These are phyloP conservation scores for Pulveroboletus ravenelii DNA, from an alignment of 768 basidiomycete species.

Conservation along the genomic window DNA sequence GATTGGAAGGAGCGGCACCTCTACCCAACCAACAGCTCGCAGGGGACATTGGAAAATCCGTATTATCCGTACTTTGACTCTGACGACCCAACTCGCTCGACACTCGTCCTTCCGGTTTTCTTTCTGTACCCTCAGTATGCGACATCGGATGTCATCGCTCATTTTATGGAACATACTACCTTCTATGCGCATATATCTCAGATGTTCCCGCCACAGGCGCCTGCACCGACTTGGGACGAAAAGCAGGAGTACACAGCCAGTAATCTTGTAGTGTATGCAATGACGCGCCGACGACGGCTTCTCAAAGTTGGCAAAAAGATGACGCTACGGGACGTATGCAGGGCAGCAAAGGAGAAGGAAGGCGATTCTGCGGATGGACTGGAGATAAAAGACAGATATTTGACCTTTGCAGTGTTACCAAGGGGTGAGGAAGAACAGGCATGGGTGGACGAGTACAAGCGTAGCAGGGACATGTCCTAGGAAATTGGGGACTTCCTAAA, in stretches of 20 bases:
- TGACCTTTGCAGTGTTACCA: constrained; percentile 75
- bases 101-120: constrained; percentile 81
- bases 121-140: constrained; percentile 90
- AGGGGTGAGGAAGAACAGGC: constrained; percentile 71
- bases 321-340: constrained; percentile 74
- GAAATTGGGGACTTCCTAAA: constrained; percentile 20
- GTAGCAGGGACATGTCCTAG: constrained; percentile 33
- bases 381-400: constrained; percentile 76
- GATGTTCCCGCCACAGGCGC: constrained; percentile 77
- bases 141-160: constrained; percentile 82
- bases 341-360: constrained; percentile 53
- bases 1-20: constrained; percentile 66
- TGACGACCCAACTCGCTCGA: constrained; percentile 53
- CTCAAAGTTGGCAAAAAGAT: constrained; percentile 92
- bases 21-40: constrained; percentile 48
- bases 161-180: constrained; percentile 80
- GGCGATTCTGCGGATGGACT: constrained; percentile 70
- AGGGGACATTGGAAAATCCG: constrained; percentile 47
- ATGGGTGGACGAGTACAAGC: constrained; percentile 90
- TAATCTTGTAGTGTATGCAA: constrained; percentile 76
- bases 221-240: constrained; percentile 72
- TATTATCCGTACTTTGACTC: constrained; percentile 63
- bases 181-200: constrained; percentile 70
- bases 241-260: constrained; percentile 59
- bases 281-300: constrained; percentile 68